A percentile compares a stretch with the other conserved stretches of the same genome.
phyloP scores from a whole-genome alignment of 108 stramenopile genomes.

The Fistulifera pelliculosa region DNA sequence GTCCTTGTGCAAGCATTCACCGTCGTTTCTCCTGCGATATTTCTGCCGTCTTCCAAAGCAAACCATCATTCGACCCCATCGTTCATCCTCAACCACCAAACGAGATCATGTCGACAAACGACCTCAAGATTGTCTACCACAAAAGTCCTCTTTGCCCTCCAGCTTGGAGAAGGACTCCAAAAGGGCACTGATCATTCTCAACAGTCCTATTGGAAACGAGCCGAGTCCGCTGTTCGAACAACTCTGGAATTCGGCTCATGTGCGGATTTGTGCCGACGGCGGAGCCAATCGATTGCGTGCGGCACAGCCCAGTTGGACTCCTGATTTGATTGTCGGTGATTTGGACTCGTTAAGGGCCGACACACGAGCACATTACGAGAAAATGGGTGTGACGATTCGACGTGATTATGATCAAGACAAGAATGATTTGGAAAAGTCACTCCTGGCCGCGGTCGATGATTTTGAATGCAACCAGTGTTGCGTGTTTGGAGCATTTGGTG shows the following conservation, averaged over 20 bases:
- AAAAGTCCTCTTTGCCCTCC: no score
- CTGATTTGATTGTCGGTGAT: constrained; percentile 86
- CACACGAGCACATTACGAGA: constrained; percentile 59
- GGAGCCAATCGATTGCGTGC: constrained; percentile 91
- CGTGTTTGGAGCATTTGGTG: constrained; percentile 81
- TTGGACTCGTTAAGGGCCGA: constrained; percentile 73
- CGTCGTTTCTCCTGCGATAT: constrained; percentile 66
- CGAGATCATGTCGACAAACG: background rate
- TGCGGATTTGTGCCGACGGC: constrained; percentile 89
- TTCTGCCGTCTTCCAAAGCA: no score
- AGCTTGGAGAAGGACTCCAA: no score
- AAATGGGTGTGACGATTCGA: constrained; percentile 49
- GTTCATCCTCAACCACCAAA: constrained; percentile 88
- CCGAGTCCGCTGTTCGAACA: constrained; percentile 18
- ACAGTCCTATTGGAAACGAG: no score
- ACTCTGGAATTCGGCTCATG: constrained; percentile 46
- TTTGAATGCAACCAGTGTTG: constrained; percentile 8
- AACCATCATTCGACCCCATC: no score
- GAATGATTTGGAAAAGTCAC: constrained; percentile 85
- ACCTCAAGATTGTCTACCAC: no score
- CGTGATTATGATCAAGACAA: constrained; percentile 64
- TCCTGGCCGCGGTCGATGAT: constrained; percentile 8
- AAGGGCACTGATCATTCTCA: no score
- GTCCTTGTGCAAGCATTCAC: constrained; percentile 51
- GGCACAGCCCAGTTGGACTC: constrained; percentile 35